Percentiles rank a stretch among this genome's conserved stretches.
phyloP scores from a whole-genome alignment of 2,329 filamentous ascomycete species.

The Calonectria multiphialidica region DNA sequence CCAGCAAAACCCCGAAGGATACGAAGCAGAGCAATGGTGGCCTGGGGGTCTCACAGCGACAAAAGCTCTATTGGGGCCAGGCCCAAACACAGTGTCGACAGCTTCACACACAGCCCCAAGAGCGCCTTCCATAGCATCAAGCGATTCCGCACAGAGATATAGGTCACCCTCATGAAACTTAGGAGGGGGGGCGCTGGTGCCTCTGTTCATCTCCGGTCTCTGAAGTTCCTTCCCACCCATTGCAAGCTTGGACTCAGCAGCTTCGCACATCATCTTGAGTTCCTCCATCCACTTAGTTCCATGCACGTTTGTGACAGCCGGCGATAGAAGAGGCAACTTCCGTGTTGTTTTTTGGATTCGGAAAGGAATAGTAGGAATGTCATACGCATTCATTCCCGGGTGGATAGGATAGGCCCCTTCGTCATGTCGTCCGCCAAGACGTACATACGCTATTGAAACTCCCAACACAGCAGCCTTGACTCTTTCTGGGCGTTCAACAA shows the following conservation, averaged over 20 bases:
- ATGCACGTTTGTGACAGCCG: slow-evolving; percentile 90
- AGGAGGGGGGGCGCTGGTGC: slow-evolving; percentile 58
- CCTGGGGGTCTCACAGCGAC: slow-evolving; percentile 93
- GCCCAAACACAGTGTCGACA: slow-evolving; percentile 83
- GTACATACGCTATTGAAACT: slow-evolving; percentile 87
- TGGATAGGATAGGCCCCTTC: slow-evolving; percentile 77
- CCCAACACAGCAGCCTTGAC: slow-evolving; percentile 88
- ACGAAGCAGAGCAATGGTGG: slow-evolving; percentile 91
- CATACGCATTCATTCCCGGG: slow-evolving; percentile 67
- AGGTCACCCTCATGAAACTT: slow-evolving; percentile 89
- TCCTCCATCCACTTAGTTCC: slow-evolving; percentile 95
- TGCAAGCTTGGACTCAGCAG: slow-evolving; percentile 82
- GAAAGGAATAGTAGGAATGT: slow-evolving; percentile 77
- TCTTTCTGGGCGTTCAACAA: slow-evolving; percentile 94
- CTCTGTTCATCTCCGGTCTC: slow-evolving; percentile 72
- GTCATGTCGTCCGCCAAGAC: slow-evolving; percentile 84
- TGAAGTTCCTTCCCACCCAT: slow-evolving; percentile 82
- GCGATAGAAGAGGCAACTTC: slow-evolving; percentile 76
- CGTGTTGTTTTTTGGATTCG: slow-evolving; percentile 85
- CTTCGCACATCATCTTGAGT: slow-evolving; percentile 84
- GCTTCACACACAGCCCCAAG: slow-evolving; percentile 94
- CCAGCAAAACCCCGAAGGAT: slow-evolving; percentile 98
- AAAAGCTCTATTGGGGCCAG: slow-evolving; percentile 81
- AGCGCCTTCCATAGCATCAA: slow-evolving; percentile 89
- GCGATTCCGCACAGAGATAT: slow-evolving; percentile 88